Evolutionary conservation across 1,284 basidiomycete species (phyloP).

Genomic region (Austropuccinia psidii): DNA sequence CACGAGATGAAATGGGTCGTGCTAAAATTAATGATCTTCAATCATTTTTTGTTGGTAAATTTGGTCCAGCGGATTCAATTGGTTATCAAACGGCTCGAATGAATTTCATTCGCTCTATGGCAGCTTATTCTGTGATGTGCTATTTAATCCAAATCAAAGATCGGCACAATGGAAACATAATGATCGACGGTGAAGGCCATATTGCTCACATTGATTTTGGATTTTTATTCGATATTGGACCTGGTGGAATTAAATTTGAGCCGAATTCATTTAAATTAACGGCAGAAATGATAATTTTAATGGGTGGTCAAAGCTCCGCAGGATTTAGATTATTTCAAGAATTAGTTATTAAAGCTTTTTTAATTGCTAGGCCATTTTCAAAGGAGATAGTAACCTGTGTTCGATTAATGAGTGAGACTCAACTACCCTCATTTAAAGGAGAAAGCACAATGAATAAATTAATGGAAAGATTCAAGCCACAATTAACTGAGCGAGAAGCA

Average conservation of each 20-base stretch:
- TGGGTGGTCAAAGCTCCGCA: slow-evolving; percentile 88
- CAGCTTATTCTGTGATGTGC: slow-evolving; percentile 96
- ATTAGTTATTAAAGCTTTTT: slow-evolving; percentile 89
- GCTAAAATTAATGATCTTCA: slow-evolving; percentile 94
- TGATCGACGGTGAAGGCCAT: slow-evolving; percentile 95
- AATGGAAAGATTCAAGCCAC: slow-evolving; percentile 74
- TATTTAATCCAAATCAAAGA: slow-evolving; percentile 98
- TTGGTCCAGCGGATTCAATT: slow-evolving; percentile 78
- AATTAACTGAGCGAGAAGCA: slow-evolving; percentile 77
- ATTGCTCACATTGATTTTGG: slow-evolving; percentile 97
- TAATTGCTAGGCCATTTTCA: slow-evolving; percentile 82
- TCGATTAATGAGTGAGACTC: slow-evolving; percentile 88
- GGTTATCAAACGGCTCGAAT: slow-evolving; percentile 86
- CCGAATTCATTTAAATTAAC: slow-evolving; percentile 96
- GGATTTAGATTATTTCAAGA: slow-evolving; percentile 91
- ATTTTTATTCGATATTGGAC: slow-evolving; percentile 92
- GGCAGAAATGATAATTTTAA: slow-evolving; percentile 93
- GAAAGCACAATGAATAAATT: slow-evolving; percentile 80
- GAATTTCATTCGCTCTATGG: slow-evolving; percentile 99
- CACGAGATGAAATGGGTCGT: slow-evolving; percentile 97
- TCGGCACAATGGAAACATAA: slow-evolving; percentile 96
- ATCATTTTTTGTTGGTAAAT: slow-evolving; percentile 90
- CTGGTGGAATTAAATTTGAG: slow-evolving; percentile 89
- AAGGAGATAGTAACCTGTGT: slow-evolving; percentile 81
- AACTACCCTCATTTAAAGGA: slow-evolving; percentile 92